Evolutionary conservation across 169 alveolate genomes (phyloP), one percentile per base, ranked within the genome.

Genomic region (Plasmodium gonderi): DNA sequence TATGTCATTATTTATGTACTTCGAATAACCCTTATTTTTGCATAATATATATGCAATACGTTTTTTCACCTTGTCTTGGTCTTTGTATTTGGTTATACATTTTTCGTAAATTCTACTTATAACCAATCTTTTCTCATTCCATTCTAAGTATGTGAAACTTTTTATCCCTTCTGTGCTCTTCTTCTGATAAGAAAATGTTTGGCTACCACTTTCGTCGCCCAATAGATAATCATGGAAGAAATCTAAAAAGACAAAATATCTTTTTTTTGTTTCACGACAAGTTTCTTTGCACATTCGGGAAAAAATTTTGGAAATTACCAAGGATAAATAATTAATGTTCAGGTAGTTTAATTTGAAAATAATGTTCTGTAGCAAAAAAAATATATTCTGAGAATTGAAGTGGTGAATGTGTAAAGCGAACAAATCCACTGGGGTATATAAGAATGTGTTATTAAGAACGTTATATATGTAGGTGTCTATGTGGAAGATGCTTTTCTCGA

Each of bases 361-460:
- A 45, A 83, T 83, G 45, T 83, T 83, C 45, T 72, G 44, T 23
- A 83, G 17, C 33, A 83, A 72, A 69, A 83, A 83, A 49, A 69
- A 69, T 4, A 83, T 44, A 69, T 83, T 83, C 14, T 36, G 33
- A 5, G 92, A 83, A 83, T 83, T 49, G 29, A 64, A 49, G 65
- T 69, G 60, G 64, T 83, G 83, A 47, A 72, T 83, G 31, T 83
- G 40, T 69, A 83, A 69, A 5, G 83, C 92, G 77, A 69, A 47
- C 44, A 83, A 76, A 76, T 83, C 77, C 20, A 83, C 92, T 17
- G 92, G 92, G 17, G 92, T 74, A 17, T 83, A 83, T 42, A 83
- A 47, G 60, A 69, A 69, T 4, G 64, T 69, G 40, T 83, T 83
- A 23, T 60, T 83, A 20, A 83, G 36, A 38, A 72, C 26, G 20